Percentiles rank a stretch among this genome's conserved stretches.
Evolutionary conservation across 2,329 filamentous ascomycete genomes (phyloP).

Genomic region (Magnaporthiopsis incrustans): DNA sequence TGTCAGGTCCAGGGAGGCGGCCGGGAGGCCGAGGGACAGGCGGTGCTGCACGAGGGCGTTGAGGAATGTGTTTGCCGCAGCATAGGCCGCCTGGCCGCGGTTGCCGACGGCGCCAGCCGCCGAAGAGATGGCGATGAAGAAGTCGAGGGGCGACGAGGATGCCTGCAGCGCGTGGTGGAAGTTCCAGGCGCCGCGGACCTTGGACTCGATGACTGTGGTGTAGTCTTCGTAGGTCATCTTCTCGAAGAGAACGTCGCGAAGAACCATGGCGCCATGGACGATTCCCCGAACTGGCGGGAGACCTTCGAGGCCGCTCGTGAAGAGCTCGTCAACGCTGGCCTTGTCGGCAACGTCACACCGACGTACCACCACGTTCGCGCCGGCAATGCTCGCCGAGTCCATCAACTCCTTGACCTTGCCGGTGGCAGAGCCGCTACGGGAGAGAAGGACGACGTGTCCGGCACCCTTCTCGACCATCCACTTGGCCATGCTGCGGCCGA

Average conservation of each 20-base stretch:
- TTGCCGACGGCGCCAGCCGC: slow-evolving; percentile 43
- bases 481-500: slow-evolving; percentile 39
- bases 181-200: slow-evolving; percentile 42
- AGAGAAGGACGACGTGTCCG: slow-evolving; percentile 39
- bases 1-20: slow-evolving; percentile 41
- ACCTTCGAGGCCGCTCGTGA: slow-evolving; percentile 24
- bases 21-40: slow-evolving; percentile 22
- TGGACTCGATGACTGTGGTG: slow-evolving; percentile 38
- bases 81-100: slow-evolving; percentile 43
- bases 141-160: slow-evolving; percentile 28
- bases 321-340: slow-evolving; percentile 27
- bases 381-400: slow-evolving; percentile 27
- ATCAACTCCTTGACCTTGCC: slow-evolving; percentile 32
- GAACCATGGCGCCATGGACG: slow-evolving; percentile 40
- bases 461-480: slow-evolving; percentile 43
- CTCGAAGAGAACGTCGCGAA: slow-evolving; percentile 41
- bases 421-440: slow-evolving; percentile 34
- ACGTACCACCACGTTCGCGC: slow-evolving; percentile 35
- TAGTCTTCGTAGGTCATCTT: slow-evolving; percentile 45
- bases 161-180: slow-evolving; percentile 26
- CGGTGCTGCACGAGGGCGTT: slow-evolving; percentile 29
- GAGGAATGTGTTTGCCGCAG: slow-evolving; percentile 31
- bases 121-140: slow-evolving; percentile 46
- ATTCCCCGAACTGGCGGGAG: slow-evolving; percentile 35
- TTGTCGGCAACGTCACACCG: slow-evolving; percentile 41